These are phyloP conservation scores for Malassezia japonica DNA, from an alignment of 1,284 basidiomycete species.

Conservation along the genomic window DNA sequence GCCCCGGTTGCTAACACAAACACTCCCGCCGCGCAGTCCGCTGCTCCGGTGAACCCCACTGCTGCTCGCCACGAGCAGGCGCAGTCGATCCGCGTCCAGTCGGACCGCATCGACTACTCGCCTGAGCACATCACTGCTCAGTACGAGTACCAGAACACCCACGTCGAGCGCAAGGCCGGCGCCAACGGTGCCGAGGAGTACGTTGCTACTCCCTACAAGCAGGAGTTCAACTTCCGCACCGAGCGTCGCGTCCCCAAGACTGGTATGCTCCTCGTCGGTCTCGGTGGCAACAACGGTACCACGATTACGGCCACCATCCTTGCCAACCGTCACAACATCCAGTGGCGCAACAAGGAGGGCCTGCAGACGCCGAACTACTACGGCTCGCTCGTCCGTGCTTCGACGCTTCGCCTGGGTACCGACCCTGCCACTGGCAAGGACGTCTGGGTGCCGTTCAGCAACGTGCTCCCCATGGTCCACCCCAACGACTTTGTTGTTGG, in stretches of 20 bases:
- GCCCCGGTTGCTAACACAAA: slow-evolving; percentile 32
- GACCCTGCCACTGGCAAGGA: slow-evolving; percentile 79
- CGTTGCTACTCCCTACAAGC: slow-evolving; percentile 38
- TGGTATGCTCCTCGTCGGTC: slow-evolving; percentile 90
- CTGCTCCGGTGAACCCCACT: slow-evolving; percentile 39
- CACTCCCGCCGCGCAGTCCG: slow-evolving; percentile 9
- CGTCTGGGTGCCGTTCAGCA: slow-evolving; percentile 81
- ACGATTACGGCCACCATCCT: slow-evolving; percentile 89
- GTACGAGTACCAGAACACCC: slow-evolving; percentile 47
- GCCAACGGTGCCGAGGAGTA: slow-evolving; percentile 41
- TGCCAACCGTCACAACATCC: slow-evolving; percentile 88
- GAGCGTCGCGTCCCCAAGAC: slow-evolving; percentile 77
- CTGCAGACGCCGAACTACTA: slow-evolving; percentile 86
- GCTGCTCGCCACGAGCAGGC: slow-evolving; percentile 43
- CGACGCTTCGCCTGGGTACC: slow-evolving; percentile 80
- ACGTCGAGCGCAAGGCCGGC: slow-evolving; percentile 36
- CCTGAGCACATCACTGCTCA: slow-evolving; percentile 35
- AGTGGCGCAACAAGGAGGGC: slow-evolving; percentile 89
- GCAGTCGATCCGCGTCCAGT: slow-evolving; percentile 43
- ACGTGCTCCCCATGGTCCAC: slow-evolving; percentile 94
- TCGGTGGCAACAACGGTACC: slow-evolving; percentile 94
- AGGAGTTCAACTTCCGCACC: slow-evolving; percentile 74
- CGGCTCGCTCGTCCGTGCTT: slow-evolving; percentile 69
- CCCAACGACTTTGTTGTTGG: slow-evolving; percentile 94
- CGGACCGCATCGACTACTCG: slow-evolving; percentile 43